A percentile compares a stretch with the other conserved stretches of the same genome.
phyloP scores from a whole-genome alignment of 306 rosid genomes.

The Cucumis sativus region Cucumber_9930_V3 NC_026659.2:27443001-27443500 shows the following conservation, averaged over 20 bases:
- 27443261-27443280: neutral
- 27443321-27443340: too few relatives aligned
- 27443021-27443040: neutral
- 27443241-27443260: neutral
- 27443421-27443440: neutral
- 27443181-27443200: neutral
- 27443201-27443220: neutral
- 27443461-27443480: too few relatives aligned
- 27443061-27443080: neutral
- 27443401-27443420: neutral
- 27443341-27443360: too few relatives aligned
- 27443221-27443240: neutral
- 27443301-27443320: neutral
- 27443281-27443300: neutral
- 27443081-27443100: neutral
- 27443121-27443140: neutral
- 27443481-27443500: too few relatives aligned
- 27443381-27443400: neutral
- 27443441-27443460: too few relatives aligned
- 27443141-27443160: neutral
- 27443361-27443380: too few relatives aligned
- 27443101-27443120: neutral
- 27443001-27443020: conserved; percentile 12
- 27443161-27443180: neutral
- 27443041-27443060: conserved; percentile 9